Percentiles rank a stretch among this genome's conserved stretches.
Evolutionary conservation across 331 rosid genomes (phyloP).

Genomic region (Pyracantha coccinea): DNA sequence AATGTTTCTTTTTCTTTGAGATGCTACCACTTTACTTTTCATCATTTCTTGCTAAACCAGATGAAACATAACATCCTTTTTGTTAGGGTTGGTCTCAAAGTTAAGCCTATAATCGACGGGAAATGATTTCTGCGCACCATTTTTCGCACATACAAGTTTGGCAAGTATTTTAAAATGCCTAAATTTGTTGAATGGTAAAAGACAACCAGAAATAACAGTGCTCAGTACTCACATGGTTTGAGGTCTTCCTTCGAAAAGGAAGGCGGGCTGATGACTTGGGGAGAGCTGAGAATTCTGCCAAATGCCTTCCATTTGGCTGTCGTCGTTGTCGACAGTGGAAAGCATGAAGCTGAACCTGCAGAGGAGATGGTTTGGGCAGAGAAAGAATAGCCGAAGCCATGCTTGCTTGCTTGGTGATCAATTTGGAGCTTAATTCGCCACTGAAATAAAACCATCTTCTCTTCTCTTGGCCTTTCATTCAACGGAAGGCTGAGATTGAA

Average conservation of each 20-base stretch:
- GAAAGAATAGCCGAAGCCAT: background rate
- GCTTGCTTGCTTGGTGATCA: background rate
- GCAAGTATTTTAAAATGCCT: too few species aligned
- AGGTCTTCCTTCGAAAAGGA: background rate
- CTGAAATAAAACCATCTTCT: background rate
- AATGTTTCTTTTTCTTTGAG: conserved; percentile 29
- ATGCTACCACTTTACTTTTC: conserved; percentile 24
- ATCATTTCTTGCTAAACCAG: conserved; percentile 25
- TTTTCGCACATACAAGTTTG: too few species aligned
- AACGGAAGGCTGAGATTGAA: background rate
- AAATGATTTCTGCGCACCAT: background rate
- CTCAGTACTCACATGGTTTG: background rate
- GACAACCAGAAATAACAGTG: background rate
- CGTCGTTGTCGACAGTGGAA: background rate
- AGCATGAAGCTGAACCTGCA: background rate
- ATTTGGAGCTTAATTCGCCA: background rate
- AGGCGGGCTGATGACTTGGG: background rate
- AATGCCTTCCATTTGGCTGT: background rate
- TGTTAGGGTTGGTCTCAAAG: background rate
- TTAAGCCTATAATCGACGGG: background rate
- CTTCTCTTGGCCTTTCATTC: background rate
- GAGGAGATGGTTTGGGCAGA: background rate
- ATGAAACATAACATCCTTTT: background rate
- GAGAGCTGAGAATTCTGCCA: background rate
- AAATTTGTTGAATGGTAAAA: background rate